Percentiles rank a stretch among this genome's conserved stretches.
phyloP scores from a whole-genome alignment of 805 yeast genomes.

The Barnettozyma californica region DNA sequence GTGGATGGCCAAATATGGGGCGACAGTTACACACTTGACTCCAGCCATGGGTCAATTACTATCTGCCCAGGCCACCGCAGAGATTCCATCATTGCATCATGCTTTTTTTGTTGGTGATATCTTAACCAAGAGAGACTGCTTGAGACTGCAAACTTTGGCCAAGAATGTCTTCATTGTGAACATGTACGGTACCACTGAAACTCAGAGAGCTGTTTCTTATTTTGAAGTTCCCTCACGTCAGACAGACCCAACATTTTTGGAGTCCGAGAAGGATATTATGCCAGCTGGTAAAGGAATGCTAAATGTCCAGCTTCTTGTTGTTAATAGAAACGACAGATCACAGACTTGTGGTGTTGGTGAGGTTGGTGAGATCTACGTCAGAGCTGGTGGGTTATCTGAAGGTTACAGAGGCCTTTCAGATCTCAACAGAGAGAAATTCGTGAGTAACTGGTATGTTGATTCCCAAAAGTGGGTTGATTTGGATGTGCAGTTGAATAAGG shows the following conservation, averaged over 20 bases:
- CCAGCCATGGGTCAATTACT: conserved; percentile 99
- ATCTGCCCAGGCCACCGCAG: conserved; percentile 90
- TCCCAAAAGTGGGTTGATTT: conserved; percentile 54
- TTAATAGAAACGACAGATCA: conserved; percentile 80
- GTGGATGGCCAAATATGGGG: conserved; percentile 91
- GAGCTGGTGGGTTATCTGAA: conserved; percentile 97
- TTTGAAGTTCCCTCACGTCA: conserved; percentile 78
- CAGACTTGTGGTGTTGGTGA: conserved; percentile 98
- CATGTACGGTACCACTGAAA: conserved; percentile 99
- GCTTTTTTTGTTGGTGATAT: conserved; percentile 99
- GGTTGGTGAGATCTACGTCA: conserved; percentile 95
- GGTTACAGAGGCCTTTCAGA: conserved; percentile 93
- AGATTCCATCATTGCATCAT: conserved; percentile 81
- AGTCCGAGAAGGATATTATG: conserved; percentile 86
- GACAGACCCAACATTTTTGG: conserved; percentile 66
- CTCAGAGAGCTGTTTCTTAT: conserved; percentile 96
- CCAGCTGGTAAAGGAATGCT: conserved; percentile 99
- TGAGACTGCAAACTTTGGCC: conserved; percentile 87
- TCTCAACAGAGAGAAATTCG: conserved; percentile 78
- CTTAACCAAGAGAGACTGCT: conserved; percentile 93
- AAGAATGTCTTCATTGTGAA: conserved; percentile 85
- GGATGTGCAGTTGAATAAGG: conserved; percentile 42
- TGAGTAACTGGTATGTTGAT: conserved; percentile 85
- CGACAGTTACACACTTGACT: conserved; percentile 94
- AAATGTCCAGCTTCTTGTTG: conserved; percentile 90